A percentile compares a stretch with the other conserved stretches of the same genome.
Evolutionary conservation across 768 basidiomycete species (phyloP).

Genomic region (Antrodiella citrinella): DNA sequence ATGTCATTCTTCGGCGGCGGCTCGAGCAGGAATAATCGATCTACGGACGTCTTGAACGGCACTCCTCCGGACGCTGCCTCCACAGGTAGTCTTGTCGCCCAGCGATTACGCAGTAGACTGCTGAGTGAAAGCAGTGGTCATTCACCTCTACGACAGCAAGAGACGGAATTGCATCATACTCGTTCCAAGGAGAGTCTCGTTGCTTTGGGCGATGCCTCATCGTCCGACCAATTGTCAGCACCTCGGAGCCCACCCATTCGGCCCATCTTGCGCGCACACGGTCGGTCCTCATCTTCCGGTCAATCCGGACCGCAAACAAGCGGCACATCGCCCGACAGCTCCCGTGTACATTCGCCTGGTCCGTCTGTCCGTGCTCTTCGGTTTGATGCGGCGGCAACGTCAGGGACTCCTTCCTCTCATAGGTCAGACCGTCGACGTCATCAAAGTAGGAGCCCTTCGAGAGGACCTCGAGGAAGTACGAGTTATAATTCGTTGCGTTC

Average conservation of each 20-base stretch:
- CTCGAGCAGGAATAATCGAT: slow-evolving; percentile 4
- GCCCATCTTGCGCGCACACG: slow-evolving; percentile 33
- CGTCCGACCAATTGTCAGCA: neutral
- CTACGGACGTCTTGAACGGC: slow-evolving; percentile 5
- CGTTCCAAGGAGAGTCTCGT: slow-evolving; percentile 18
- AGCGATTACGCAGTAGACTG: slow-evolving; percentile 14
- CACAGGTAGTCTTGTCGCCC: neutral
- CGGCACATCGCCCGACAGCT: slow-evolving; percentile 4
- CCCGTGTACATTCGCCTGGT: slow-evolving; percentile 1
- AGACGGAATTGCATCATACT: slow-evolving; percentile 16
- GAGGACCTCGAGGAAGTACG: slow-evolving; percentile 9
- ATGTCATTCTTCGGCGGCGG: neutral
- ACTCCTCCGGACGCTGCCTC: slow-evolving; percentile 3
- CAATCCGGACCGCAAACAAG: slow-evolving; percentile 15
- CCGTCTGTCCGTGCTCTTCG: slow-evolving; percentile 14
- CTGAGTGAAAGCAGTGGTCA: slow-evolving; percentile 11
- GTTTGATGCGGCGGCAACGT: slow-evolving; percentile 23
- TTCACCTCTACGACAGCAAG: slow-evolving; percentile 6
- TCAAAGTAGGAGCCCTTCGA: slow-evolving; percentile 8
- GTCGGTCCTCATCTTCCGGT: slow-evolving; percentile 29
- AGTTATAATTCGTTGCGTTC: slow-evolving; percentile 16
- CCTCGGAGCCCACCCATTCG: slow-evolving; percentile 20
- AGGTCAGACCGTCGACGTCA: neutral
- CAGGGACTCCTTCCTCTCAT: neutral
- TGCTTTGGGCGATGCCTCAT: neutral